These are phyloP conservation scores for Vicia villosa DNA, from an alignment of 306 rosid genomes.

Conservation along the genomic window DNA sequence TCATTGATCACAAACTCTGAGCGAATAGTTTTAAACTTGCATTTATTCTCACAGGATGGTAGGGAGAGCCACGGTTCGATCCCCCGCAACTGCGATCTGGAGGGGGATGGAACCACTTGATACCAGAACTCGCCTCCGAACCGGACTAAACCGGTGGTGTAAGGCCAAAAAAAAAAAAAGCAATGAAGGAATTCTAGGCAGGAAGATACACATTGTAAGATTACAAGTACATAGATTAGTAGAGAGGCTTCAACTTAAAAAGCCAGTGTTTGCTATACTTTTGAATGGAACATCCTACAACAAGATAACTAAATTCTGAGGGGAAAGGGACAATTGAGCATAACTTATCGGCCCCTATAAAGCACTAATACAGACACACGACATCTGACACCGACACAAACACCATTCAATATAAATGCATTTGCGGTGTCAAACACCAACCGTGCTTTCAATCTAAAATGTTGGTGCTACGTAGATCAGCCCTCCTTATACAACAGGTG, in stretches of 20 bases:
- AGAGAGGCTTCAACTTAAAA: conserved; percentile 15
- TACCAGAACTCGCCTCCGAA: no score
- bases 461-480: background rate
- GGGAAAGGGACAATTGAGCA: background rate
- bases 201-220: background rate
- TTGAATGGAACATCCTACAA: conserved; percentile 35
- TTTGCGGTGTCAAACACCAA: background rate
- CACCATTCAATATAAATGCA: background rate
- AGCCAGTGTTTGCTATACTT: conserved; percentile 30
- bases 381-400: background rate
- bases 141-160: no score
- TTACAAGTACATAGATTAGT: background rate
- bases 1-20: background rate
- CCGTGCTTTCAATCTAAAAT: background rate
- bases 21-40: background rate
- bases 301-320: conserved; percentile 31
- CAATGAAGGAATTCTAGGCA: conserved; percentile 1
- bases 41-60: background rate
- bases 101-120: no score
- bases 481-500: background rate
- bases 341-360: background rate
- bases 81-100: no score
- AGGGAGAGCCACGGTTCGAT: no score
- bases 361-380: background rate
- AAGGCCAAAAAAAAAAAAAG: no score